Evolutionary conservation across 805 yeast genomes (phyloP), one percentile per base, ranked within the genome.

Genomic region (Pichia phayaonensis): DNA sequence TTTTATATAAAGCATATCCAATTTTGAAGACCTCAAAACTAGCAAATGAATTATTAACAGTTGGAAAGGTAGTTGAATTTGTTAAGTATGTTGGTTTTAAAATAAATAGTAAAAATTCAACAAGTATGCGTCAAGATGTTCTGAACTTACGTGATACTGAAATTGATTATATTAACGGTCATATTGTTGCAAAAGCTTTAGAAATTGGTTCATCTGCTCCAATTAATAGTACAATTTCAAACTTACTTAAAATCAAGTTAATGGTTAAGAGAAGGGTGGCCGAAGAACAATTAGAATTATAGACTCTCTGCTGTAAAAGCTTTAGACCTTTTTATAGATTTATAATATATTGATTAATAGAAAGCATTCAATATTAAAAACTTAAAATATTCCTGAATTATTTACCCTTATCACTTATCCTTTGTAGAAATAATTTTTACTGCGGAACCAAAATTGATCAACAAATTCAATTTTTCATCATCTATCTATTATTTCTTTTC

Each of bases 91-190:
- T 59, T 42, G 71, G 71, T 5, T 57, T 60, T 29, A 50, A 46
- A 2, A 36, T 63, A 20, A 64, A 65, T 47, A 74, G 76, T 0
- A 63, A 73, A 40, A 92, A 90, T 61, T 73, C 79, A 44, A 75
- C 86, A 10, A 80, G 87, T 16, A 85, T 84, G 90, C 70, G 86
- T 45, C 80, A 79, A 51, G 98, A 92, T 59, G 68, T 80, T 18
- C 59, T 72, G 44, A 62, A 67, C 55, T 67, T 76, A 52, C 75
- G 78, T 56, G 74, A 72, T 16, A 86, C 94, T 0, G 99, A 92
- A 62, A 78, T 92, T 21, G 86, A 83, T 53, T 85, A 77, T 62
- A 83, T 92, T 52, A 94, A 90, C 62, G 97, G 97, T 1, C 88
- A 81, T 60, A 73, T 90, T 13, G 83, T 77, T 1, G 62, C 60